Evolutionary conservation across 2,329 filamentous ascomycete species (phyloP), one percentile per base, ranked within the genome.

Genomic region (Ramularia endophylla): DNA sequence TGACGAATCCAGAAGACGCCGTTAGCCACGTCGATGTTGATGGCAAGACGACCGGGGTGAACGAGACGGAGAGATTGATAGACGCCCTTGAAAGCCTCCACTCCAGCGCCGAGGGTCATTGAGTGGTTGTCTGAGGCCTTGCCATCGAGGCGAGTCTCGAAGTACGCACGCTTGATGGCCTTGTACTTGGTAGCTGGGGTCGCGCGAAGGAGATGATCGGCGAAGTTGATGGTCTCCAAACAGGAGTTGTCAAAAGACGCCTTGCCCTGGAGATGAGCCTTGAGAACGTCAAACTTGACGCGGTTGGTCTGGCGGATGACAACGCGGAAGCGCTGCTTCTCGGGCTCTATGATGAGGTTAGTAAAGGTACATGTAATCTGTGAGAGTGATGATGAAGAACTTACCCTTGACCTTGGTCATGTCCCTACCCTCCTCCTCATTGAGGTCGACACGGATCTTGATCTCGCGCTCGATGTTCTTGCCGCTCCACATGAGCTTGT

Each of bases 1-100:
- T 63, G 60, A 2, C 63, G 45, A 27, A 70, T 73, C 83, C 86
- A 97, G 67, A 98, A 98, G 9, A 85, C 85, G 0, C 87, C 85
- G 59, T 97, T 95, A 42, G 89, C 83, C 20, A 95, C 84, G 56
- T 98, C 90, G 8, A 94, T 80, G 54, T 95, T 97, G 59, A 98
- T 69, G 0, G 85, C 79, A 5, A 97, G 72, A 15, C 41, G 48
- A 22, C 60, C 50, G 61, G 67, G 46, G 56, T 86, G 74, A 34
- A 82, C 83, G 16, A 90, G 75, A 30, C 88, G 80, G 38, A 95
- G 81, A 0, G 89, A 88, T 8, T 87, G 80, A 55, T 95, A 97
- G 4, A 88, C 83, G 20, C 92, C 92, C 61, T 94, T 95, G 68
- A 87, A 81, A 0, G 87, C 87, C 57, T 88, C 80, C 2, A 92